Conservation (phyloP, 257 asterid genomes). For the Plectranthus barbatus region DNA sequence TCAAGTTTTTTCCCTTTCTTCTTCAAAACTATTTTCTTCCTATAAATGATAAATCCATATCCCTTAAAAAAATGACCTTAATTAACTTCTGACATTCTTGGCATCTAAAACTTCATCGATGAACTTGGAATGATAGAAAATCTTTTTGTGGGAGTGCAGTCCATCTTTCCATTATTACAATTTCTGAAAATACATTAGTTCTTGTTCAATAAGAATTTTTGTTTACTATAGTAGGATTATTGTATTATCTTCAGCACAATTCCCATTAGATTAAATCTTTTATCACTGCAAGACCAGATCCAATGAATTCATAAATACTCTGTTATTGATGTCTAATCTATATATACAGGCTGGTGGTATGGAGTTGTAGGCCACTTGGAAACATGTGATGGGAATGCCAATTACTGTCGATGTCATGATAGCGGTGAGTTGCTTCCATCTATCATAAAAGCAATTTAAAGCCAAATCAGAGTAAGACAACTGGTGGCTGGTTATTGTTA, state of each 20-base stretch:
- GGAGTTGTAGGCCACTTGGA: constrained; percentile 94
- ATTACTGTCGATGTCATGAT: constrained; percentile 63
- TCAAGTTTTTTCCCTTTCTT: neutral
- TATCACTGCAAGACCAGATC: constrained; percentile 21
- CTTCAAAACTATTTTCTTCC: neutral
- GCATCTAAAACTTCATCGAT: neutral
- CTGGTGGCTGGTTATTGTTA: too few species aligned
- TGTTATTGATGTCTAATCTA: constrained; percentile 21
- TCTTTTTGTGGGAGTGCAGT: neutral
- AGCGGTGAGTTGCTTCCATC: constrained; percentile 32
- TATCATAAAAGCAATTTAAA: too few species aligned
- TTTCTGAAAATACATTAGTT: constrained; percentile 2
- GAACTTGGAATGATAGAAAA: neutral
- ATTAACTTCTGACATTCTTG: constrained; percentile 15
- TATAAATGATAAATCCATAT: neutral
- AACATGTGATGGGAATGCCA: constrained; percentile 66
- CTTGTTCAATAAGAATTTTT: constrained; percentile 23
- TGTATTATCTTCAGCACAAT: constrained; percentile 12
- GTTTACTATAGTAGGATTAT: constrained; percentile 7
- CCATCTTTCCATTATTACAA: neutral
- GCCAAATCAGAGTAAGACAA: too few species aligned
- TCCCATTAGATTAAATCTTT: constrained; percentile 9
- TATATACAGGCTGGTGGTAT: constrained; percentile 89
- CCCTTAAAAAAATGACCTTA: constrained; percentile 8
- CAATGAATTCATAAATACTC: constrained; percentile 6